Conservation (phyloP, 257 asterid species). For the Haberlea rhodopensis region DNA sequence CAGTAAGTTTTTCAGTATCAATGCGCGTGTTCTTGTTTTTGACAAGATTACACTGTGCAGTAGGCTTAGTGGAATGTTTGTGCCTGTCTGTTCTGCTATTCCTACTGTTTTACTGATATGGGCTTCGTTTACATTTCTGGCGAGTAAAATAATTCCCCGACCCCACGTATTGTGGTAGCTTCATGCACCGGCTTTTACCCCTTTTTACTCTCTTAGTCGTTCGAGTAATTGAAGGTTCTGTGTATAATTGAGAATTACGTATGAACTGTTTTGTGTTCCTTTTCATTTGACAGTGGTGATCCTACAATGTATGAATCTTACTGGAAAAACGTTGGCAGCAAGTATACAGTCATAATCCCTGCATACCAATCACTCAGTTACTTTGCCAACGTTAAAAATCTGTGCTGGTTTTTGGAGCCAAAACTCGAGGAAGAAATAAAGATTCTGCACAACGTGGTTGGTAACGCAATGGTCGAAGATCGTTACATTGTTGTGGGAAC, state of each 20-base stretch:
- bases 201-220: too few species aligned
- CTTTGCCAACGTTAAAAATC: constrained; percentile 40
- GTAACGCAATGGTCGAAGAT: constrained; percentile 59
- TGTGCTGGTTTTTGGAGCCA: constrained; percentile 82
- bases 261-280: too few species aligned
- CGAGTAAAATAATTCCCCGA: too few species aligned
- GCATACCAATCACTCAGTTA: constrained; percentile 66
- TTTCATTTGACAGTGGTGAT: constrained; percentile 37
- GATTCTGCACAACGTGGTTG: constrained; percentile 46
- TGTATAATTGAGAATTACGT: too few species aligned
- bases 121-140: too few species aligned
- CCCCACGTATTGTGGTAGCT: too few species aligned
- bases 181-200: too few species aligned
- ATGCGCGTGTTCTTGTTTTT: not conserved
- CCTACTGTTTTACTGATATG: too few species aligned
- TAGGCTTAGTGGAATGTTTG: too few species aligned
- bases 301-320: constrained; percentile 44
- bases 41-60: not conserved
- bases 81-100: too few species aligned
- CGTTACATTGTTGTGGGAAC: constrained; percentile 60
- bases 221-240: too few species aligned
- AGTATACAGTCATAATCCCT: constrained; percentile 29
- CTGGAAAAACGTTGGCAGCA: constrained; percentile 35
- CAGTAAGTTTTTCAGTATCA: constrained; percentile 40
- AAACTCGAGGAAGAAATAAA: constrained; percentile 61